phyloP scores from a whole-genome alignment of 148 eudicot genomes.

The Chenopodium suecicum region DNA sequence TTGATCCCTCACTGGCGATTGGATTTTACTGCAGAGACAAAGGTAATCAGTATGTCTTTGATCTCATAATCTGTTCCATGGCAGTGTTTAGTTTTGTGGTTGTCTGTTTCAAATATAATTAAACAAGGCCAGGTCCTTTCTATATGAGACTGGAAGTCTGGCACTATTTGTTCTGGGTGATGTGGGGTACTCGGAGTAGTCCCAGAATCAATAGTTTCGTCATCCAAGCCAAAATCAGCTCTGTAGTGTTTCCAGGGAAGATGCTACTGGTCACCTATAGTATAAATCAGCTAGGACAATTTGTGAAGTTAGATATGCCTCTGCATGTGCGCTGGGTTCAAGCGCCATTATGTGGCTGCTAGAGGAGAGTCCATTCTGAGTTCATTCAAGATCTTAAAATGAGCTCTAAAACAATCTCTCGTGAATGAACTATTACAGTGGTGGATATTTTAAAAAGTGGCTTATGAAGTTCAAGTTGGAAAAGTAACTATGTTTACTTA shows the following conservation, averaged over 20 bases:
- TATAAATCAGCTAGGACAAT: neutral
- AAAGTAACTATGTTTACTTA: neutral
- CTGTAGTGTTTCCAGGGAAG: neutral
- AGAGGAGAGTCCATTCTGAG: neutral
- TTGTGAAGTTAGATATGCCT: neutral
- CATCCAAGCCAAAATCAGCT: neutral
- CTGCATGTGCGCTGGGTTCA: neutral
- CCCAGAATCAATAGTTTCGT: too few species aligned
- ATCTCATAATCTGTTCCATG: neutral
- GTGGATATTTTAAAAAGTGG: neutral
- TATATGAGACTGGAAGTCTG: neutral
- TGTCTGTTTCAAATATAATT: neutral
- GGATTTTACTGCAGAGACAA: conserved; percentile 89
- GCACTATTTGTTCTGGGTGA: neutral
- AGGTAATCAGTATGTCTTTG: conserved; percentile 37
- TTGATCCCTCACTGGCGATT: conserved; percentile 89
- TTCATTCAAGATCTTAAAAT: neutral
- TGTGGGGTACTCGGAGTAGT: neutral
- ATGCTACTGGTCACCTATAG: neutral
- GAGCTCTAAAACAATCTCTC: neutral
- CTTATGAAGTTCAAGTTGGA: neutral
- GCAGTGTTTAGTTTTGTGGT: neutral
- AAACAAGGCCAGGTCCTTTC: neutral
- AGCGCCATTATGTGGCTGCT: neutral
- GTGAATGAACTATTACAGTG: neutral